Evolutionary conservation across 176 grass and related monocot species (phyloP).

Genomic region (Eragrostis nindensis): DNA sequence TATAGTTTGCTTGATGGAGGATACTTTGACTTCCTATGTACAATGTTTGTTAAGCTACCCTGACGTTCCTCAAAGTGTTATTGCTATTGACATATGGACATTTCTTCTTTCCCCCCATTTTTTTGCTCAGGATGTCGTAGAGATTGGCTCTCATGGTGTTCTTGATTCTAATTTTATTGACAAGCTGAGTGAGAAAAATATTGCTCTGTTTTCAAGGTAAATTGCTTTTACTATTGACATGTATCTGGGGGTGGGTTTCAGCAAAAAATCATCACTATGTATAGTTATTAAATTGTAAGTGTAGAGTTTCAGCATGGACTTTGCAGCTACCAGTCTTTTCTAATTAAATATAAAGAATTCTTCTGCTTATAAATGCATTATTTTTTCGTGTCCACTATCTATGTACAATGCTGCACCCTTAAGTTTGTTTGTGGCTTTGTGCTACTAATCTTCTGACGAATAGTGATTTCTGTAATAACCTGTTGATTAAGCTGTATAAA

Average conservation of each 20-base stretch:
- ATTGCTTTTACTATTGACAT: constrained; percentile 17
- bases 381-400: neutral
- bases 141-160: constrained; percentile 45
- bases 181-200: constrained; percentile 82
- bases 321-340: constrained; percentile 3
- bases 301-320: constrained; percentile 19
- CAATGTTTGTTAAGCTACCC: neutral
- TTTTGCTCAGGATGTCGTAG: constrained; percentile 52
- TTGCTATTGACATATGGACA: neutral
- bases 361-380: neutral
- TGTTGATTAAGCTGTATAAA: constrained; percentile 2
- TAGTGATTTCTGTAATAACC: neutral
- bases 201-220: constrained; percentile 76
- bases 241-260: constrained; percentile 11
- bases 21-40: constrained; percentile 28
- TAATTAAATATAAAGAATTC: neutral
- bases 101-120: constrained; percentile 8
- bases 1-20: neutral
- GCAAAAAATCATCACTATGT: neutral
- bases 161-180: constrained; percentile 59
- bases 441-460: neutral
- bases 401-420: neutral
- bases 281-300: neutral
- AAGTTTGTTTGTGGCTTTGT: neutral
- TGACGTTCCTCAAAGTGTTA: constrained; percentile 21